Evolutionary conservation across 495 filamentous ascomycete species (phyloP).

Genomic region (Aspergillus incahuasiensis): DNA sequence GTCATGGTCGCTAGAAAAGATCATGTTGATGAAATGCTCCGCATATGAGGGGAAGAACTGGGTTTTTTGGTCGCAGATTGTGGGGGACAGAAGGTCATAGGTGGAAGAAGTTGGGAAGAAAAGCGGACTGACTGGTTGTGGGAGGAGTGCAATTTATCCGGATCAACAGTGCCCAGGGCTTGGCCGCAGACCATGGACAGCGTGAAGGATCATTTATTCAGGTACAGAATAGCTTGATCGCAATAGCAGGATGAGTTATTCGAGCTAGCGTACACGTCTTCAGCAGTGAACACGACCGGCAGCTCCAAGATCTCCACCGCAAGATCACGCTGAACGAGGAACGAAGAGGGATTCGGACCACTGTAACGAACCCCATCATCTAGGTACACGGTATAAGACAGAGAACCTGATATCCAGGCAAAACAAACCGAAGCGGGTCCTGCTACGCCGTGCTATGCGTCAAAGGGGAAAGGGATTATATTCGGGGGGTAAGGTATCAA

Average conservation of each 20-base stretch:
- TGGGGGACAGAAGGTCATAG: slow-evolving; percentile 7
- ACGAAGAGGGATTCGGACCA: background rate
- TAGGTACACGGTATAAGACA: slow-evolving; percentile 11
- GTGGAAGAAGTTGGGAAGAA: slow-evolving; percentile 13
- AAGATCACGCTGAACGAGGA: slow-evolving; percentile 1
- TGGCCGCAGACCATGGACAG: background rate
- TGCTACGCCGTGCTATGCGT: slow-evolving; percentile 20
- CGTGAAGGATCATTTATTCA: background rate
- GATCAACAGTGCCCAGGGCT: background rate
- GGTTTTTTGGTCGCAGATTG: background rate
- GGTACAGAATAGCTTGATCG: background rate
- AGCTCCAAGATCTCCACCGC: background rate
- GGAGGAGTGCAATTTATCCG: slow-evolving; percentile 11
- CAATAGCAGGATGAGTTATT: background rate
- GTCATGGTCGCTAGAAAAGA: background rate
- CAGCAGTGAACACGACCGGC: slow-evolving; percentile 9
- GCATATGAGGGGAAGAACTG: background rate
- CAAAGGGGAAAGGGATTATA: slow-evolving; percentile 11
- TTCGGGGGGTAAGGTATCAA: slow-evolving; percentile 16
- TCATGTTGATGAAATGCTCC: background rate
- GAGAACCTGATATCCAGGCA: slow-evolving; percentile 10
- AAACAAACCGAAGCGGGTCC: slow-evolving; percentile 7
- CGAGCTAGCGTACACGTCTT: slow-evolving; percentile 4
- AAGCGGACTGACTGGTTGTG: background rate
- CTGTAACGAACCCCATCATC: background rate